phyloP scores from a whole-genome alignment of 805 yeast genomes.

The Jamesozyma rosinii region DNA sequence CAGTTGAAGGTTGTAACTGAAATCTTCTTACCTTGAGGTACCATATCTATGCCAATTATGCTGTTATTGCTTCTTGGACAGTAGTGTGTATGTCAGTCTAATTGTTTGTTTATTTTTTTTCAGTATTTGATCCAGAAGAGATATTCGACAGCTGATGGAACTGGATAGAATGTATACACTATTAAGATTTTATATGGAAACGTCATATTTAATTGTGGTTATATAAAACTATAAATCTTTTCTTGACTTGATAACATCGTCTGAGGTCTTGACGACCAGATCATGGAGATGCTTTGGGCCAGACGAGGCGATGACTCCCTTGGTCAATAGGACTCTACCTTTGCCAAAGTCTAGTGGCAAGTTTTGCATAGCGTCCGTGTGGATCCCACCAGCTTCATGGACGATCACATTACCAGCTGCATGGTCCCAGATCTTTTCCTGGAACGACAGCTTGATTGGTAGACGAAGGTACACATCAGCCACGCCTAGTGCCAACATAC shows the following conservation, averaged over 20 bases:
- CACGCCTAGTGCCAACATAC: conserved; percentile 80
- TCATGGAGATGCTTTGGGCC: conserved; percentile 25
- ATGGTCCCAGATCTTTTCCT: conserved; percentile 98
- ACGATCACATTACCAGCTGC: conserved; percentile 90
- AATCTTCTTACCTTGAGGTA: conserved; percentile 9
- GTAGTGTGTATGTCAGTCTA: too few species aligned
- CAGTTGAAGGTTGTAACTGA: conserved; percentile 44
- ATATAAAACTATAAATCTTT: too few species aligned
- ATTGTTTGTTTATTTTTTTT: too few species aligned
- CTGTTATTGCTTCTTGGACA: too few species aligned
- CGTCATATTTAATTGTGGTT: too few species aligned
- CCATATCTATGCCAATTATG: too few species aligned
- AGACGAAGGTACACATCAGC: conserved; percentile 88
- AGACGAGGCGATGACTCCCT: conserved; percentile 86
- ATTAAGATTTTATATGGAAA: neutral
- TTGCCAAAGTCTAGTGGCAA: conserved; percentile 65
- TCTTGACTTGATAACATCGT: conserved; percentile 18
- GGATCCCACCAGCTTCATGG: conserved; percentile 84
- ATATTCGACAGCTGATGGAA: too few species aligned
- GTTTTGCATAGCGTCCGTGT: conserved; percentile 71
- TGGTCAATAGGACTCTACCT: conserved; percentile 71
- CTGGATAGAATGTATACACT: neutral
- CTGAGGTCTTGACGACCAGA: conserved; percentile 19
- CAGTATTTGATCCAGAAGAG: too few species aligned
- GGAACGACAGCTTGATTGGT: conserved; percentile 65